phyloP scores from a whole-genome alignment of 2,329 filamentous ascomycete species.

The Colletotrichum coccodes region DNA sequence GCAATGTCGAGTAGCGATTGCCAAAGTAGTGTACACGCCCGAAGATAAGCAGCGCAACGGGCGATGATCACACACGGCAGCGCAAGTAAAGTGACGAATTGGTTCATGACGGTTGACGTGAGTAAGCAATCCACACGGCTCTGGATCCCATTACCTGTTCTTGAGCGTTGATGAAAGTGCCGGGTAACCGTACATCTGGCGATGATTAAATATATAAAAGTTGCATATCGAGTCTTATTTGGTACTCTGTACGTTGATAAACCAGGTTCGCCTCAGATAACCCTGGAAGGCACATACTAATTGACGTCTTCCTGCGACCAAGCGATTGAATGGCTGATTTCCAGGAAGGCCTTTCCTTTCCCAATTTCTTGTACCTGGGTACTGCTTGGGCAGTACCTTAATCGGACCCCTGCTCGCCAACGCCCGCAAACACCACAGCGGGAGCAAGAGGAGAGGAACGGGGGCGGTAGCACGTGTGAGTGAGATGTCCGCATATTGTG shows the following conservation, averaged over 20 bases:
- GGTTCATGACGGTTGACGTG: neutral
- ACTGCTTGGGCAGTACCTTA: neutral
- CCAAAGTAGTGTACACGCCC: too few relatives aligned
- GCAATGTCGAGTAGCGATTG: neutral
- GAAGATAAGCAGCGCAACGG: neutral
- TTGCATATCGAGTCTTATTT: too few relatives aligned
- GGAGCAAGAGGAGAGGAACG: neutral
- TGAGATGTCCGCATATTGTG: neutral
- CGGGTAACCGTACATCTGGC: neutral
- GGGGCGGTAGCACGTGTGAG: neutral
- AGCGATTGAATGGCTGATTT: neutral
- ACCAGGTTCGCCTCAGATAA: neutral
- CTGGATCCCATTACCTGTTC: neutral
- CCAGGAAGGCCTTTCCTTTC: too few relatives aligned
- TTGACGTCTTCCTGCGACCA: neutral
- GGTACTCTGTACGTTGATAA: too few relatives aligned
- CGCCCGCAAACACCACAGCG: neutral
- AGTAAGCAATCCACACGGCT: neutral
- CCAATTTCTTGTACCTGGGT: neutral
- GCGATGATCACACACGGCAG: neutral
- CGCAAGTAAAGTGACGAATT: neutral
- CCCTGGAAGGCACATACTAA: too few relatives aligned
- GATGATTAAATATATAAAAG: neutral
- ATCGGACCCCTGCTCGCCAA: neutral
- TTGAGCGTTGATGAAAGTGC: neutral